Base-by-base conservation (phyloP, 2,329 filamentous ascomycete genomes). In the Lecanicillium sp. region DNA sequence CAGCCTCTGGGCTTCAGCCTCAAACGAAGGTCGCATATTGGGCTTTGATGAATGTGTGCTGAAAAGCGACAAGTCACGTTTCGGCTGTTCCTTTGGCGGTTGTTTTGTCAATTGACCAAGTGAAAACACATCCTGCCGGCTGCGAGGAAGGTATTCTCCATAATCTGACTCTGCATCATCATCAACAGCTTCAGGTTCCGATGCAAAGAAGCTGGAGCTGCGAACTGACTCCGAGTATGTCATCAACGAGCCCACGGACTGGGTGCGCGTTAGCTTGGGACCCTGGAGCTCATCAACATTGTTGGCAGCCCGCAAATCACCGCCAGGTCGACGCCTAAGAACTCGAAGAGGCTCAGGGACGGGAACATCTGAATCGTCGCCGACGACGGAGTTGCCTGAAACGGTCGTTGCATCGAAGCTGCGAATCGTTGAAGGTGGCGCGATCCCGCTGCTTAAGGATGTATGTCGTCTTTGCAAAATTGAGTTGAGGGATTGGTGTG, bases 1-100 rank as follows among this genome's bases (percentile, higher is more conserved):
- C 38, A 98, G 75, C 50, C 85, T 85, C 43, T 89, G 80, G 1
- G 94, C 86, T 51, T 94, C 88, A 3, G 75, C 82, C 58, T 96
- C 87, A 49, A 96, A 95, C 0, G 89, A 95, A 2, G 77, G 73
- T 4, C 76, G 71, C 73, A 80, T 78, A 2, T 68, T 61, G 1
- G 76, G 76, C 46, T 77, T 76, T 4, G 75, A 78, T 45, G 39
- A 41, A 5, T 75, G 70, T 0, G 75, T 78, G 49, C 74, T 80
- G 45, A 78, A 75, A 3, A 80, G 54, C 0, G 77, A 80, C 19
- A 73, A 25, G 22, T 25, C 22, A 5, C 30, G 30, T 9, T 18
- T 29, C 4, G 28, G 45, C 12, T 63, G 57, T 7, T 57, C 59
- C 44, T 71, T 70, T 2, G 62, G 56, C 9, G 64, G 57, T 43